phyloP scores from a whole-genome alignment of 2,329 filamentous ascomycete genomes.

The Gaeumannomyces tritici region DNA sequence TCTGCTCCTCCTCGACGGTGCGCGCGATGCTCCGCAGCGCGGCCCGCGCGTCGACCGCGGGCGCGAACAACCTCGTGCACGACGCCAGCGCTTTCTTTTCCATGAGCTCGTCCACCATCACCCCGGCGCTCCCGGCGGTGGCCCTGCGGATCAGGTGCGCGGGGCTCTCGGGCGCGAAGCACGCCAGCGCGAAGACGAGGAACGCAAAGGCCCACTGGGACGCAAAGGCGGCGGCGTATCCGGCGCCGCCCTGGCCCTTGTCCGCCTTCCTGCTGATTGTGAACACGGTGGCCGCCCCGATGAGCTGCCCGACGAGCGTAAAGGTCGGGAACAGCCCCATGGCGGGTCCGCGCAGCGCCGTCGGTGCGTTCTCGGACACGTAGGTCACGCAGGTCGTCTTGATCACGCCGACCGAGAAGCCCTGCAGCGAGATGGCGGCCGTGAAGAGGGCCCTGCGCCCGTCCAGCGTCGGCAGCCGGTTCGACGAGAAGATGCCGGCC shows the following conservation, averaged over 20 bases:
- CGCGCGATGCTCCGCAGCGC: constrained; percentile 29
- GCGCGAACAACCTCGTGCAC: too few relatives aligned
- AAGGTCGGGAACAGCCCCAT: not conserved
- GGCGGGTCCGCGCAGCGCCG: not conserved
- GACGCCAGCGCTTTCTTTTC: too few relatives aligned
- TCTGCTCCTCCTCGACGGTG: constrained; percentile 19
- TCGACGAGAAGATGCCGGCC: not conserved
- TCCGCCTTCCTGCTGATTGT: constrained; percentile 1
- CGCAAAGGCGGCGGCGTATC: not conserved
- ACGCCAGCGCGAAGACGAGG: constrained; percentile 12
- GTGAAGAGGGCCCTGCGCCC: not conserved
- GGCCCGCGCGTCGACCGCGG: constrained; percentile 9
- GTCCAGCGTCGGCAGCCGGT: not conserved
- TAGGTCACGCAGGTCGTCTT: not conserved
- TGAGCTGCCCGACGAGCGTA: not conserved
- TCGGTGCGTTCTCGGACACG: not conserved
- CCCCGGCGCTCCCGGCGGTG: constrained; percentile 17
- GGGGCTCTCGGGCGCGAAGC: constrained; percentile 31
- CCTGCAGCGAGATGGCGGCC: not conserved
- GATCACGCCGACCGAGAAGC: not conserved
- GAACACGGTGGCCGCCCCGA: not conserved
- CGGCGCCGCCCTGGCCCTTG: constrained; percentile 14
- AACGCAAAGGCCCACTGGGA: not conserved
- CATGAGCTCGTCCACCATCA: constrained; percentile 15
- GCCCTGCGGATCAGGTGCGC: constrained; percentile 23